phyloP scores from a whole-genome alignment of 805 yeast species.

The Candida insectalens region DNA sequence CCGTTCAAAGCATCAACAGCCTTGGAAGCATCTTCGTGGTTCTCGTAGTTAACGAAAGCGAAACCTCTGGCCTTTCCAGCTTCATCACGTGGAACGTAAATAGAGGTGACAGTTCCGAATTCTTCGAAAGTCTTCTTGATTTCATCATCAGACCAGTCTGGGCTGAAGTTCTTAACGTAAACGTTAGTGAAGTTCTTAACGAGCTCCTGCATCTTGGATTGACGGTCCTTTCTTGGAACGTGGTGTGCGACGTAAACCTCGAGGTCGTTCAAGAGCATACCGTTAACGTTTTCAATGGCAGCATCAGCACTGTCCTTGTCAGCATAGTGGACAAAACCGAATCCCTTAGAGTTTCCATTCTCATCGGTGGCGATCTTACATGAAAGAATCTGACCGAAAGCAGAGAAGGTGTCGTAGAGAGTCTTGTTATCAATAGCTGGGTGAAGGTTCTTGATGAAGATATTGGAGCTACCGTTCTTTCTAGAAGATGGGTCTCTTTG shows the following conservation, averaged over 20 bases:
- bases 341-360: constrained; percentile 85
- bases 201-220: constrained; percentile 81
- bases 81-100: constrained; percentile 67
- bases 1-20: constrained; percentile 92
- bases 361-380: constrained; percentile 96
- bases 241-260: constrained; percentile 96
- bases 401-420: constrained; percentile 93
- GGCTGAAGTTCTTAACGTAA: constrained; percentile 82
- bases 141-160: constrained; percentile 60
- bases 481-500: constrained; percentile 97
- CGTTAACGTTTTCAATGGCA: constrained; percentile 95
- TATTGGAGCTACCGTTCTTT: constrained; percentile 92
- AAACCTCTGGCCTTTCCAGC: constrained; percentile 92
- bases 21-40: constrained; percentile 78
- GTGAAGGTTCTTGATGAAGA: constrained; percentile 96
- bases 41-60: constrained; percentile 87
- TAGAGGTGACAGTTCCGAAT: constrained; percentile 76
- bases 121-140: constrained; percentile 63
- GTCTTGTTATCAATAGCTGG: constrained; percentile 98
- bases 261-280: constrained; percentile 94
- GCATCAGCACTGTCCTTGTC: constrained; percentile 84
- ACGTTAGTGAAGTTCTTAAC: constrained; percentile 93
- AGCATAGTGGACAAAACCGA: constrained; percentile 96
- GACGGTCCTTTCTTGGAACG: constrained; percentile 87
- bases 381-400: constrained; percentile 91